Evolutionary conservation across 805 yeast genomes (phyloP), one percentile per base, ranked within the genome.

Genomic region (Suhomyces xylopsoci): DNA sequence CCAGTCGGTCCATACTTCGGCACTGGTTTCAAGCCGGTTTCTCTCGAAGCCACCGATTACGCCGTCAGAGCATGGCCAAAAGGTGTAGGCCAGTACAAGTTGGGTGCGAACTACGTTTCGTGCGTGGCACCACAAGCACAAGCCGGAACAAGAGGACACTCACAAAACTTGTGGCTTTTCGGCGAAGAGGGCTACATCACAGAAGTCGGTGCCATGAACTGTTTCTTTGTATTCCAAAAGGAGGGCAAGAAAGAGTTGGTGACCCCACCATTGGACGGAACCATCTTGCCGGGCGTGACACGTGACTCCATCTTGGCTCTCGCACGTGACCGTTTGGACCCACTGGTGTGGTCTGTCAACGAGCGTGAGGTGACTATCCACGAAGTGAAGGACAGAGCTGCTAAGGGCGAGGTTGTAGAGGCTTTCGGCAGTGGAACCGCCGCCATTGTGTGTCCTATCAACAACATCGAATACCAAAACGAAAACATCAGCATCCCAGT

Each of bases 41-140:
- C 83, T 55, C 80, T 94, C 56, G 97, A 93, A 76, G 97, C 98
- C 60, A 92, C 97, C 40, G 96, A 90, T 68, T 84, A 89, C 63
- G 96, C 97, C 48, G 92, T 92, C 32, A 88, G 99, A 78, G 98
- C 99, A 25, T 93, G 98, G 98, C 98, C 98, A 66, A 96, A 96
- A 65, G 99, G 98, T 70, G 91, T 85, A 60, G 99, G 99, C 74
- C 87, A 92, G 81, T 87, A 83, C 73, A 93, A 93, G 76, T 83
- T 93, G 64, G 99, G 99, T 72, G 98, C 97, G 55, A 93, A 93
- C 79, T 93, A 93, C 68, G 98, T 97, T 45, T 97, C 98, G 55
- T 89, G 97, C 70, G 83, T 92, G 63, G 79, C 81, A 66, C 97
- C 98, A 30, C 97, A 91, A 76, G 76, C 81, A 61, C 85, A 88